Conservation (phyloP, 345 rosid species). For the Crucihimalaya himalaica region DNA sequence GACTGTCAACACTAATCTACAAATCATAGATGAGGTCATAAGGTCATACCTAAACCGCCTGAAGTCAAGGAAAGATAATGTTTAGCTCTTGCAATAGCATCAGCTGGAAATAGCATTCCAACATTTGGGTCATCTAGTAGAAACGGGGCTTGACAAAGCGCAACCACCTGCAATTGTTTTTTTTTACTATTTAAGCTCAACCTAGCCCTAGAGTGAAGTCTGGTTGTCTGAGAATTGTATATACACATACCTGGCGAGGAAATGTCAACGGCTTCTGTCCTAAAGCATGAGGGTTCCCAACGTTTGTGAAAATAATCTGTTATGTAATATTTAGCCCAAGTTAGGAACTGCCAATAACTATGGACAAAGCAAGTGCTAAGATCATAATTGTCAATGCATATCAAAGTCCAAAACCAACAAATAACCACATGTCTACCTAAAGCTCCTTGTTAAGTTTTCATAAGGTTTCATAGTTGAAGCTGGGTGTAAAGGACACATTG, state of each 20-base stretch:
- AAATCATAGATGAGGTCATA: background rate
- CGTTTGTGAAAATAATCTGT: constrained; percentile 97
- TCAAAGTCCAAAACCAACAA: constrained; percentile 14
- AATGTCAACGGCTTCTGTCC: constrained; percentile 96
- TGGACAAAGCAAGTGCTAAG: background rate
- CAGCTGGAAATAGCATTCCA: constrained; percentile 86
- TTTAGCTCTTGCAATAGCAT: constrained; percentile 94
- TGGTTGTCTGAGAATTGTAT: background rate
- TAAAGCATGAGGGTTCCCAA: constrained; percentile 98
- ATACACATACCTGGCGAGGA: constrained; percentile 77
- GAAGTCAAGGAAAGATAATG: constrained; percentile 81
- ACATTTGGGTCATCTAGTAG: constrained; percentile 95
- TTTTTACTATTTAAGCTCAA: constrained; percentile 31
- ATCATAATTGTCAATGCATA: constrained; percentile 1
- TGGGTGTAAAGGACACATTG: background rate
- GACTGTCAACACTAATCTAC: background rate
- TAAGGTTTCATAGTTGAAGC: constrained; percentile 2
- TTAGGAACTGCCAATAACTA: constrained; percentile 17
- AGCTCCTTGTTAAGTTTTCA: background rate
- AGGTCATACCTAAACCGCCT: constrained; percentile 86
- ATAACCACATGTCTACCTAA: constrained; percentile 7
- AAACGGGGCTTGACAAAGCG: constrained; percentile 98
- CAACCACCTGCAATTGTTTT: constrained; percentile 70
- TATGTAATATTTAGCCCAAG: constrained; percentile 16
- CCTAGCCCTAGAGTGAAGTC: constrained; percentile 10